These are phyloP conservation scores for Wallacemonas rigidus DNA, from an alignment of 208 protist genomes.

Conservation along the genomic window DNA sequence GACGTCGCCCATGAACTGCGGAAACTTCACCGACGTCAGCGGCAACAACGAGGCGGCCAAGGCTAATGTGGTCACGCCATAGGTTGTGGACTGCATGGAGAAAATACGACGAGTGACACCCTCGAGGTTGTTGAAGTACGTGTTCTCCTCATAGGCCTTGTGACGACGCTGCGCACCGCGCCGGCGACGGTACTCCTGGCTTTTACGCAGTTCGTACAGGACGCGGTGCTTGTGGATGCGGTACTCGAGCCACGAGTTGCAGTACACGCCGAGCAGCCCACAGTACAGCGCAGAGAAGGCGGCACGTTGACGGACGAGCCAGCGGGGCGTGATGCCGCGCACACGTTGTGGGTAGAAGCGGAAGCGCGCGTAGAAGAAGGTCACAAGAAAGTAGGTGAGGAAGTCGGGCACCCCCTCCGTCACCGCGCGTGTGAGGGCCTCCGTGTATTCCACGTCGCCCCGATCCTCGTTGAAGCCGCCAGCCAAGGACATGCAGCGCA, in stretches of 20 bases:
- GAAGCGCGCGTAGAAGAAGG: slow-evolving; percentile 82
- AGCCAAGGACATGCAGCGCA: slow-evolving; percentile 86
- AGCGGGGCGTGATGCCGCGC: slow-evolving; percentile 75
- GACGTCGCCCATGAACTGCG: slow-evolving; percentile 89
- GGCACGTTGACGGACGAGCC: slow-evolving; percentile 78
- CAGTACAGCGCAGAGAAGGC: slow-evolving; percentile 73
- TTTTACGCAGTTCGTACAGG: slow-evolving; percentile 78
- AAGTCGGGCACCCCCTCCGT: slow-evolving; percentile 81
- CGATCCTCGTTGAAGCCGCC: slow-evolving; percentile 88
- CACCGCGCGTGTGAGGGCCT: slow-evolving; percentile 66
- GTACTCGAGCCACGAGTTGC: slow-evolving; percentile 77
- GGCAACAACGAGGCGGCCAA: slow-evolving; percentile 70
- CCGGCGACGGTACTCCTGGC: slow-evolving; percentile 73
- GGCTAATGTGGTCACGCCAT: slow-evolving; percentile 46
- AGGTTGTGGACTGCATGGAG: slow-evolving; percentile 65
- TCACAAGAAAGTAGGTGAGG: slow-evolving; percentile 70
- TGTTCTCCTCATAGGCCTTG: slow-evolving; percentile 61
- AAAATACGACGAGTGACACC: slow-evolving; percentile 80
- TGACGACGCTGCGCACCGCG: slow-evolving; percentile 55
- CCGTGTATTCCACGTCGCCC: slow-evolving; percentile 85
- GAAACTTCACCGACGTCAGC: slow-evolving; percentile 74
- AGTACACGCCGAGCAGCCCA: slow-evolving; percentile 68
- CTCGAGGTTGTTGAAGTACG: slow-evolving; percentile 79
- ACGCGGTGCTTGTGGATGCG: slow-evolving; percentile 75
- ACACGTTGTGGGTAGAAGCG: slow-evolving; percentile 80